Evolutionary conservation across 371 early-diverging fungal genomes (phyloP).

Genomic region (Catenaria anguillulae): DNA sequence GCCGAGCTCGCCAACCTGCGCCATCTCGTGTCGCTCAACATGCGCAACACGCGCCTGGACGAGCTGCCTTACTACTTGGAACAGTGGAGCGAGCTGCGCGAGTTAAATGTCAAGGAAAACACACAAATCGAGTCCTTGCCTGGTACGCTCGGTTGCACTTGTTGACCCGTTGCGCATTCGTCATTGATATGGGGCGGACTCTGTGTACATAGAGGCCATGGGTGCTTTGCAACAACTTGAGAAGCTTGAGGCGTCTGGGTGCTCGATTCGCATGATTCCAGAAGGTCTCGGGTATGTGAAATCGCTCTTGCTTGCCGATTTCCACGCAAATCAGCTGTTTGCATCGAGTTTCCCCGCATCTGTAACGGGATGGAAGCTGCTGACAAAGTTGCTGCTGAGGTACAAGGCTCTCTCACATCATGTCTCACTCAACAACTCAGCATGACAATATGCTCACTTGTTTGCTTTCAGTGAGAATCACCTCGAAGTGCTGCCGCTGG

Average conservation of each 20-base stretch:
- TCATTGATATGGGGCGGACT: neutral
- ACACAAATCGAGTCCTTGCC: conserved; percentile 1
- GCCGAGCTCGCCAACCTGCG: neutral
- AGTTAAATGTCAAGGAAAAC: neutral
- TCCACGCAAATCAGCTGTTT: neutral
- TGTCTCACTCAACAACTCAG: too few relatives aligned
- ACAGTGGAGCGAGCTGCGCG: neutral
- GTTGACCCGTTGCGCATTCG: neutral
- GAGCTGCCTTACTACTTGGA: neutral
- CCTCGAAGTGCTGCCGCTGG: conserved; percentile 27
- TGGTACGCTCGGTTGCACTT: neutral
- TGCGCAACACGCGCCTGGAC: neutral
- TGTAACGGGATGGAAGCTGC: neutral
- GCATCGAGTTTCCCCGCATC: neutral
- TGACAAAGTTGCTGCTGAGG: neutral
- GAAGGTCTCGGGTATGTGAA: neutral
- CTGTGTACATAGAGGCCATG: neutral
- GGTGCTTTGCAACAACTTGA: neutral
- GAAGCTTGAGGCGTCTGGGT: neutral
- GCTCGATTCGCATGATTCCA: neutral
- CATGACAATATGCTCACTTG: too few relatives aligned
- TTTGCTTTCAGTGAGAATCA: conserved; percentile 22
- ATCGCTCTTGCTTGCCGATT: neutral
- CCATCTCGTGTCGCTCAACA: neutral
- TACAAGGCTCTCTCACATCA: too few relatives aligned